Evolutionary conservation across 2,329 filamentous ascomycete species (phyloP).

Genomic region (Sphaerulina vaccinii): DNA sequence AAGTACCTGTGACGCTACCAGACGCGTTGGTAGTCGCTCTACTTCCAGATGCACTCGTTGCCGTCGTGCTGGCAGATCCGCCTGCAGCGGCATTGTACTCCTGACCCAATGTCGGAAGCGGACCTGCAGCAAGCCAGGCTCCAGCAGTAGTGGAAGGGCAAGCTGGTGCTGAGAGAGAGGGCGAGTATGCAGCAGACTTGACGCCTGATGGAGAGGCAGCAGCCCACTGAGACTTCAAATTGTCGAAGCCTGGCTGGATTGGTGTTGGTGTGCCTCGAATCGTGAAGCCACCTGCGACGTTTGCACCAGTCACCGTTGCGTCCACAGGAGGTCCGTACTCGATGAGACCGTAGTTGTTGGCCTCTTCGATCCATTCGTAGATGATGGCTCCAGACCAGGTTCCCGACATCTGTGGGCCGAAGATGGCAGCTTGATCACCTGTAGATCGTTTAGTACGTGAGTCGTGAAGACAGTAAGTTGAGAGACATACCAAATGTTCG

Average conservation of each 20-base stretch:
- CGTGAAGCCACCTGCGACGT: conserved; percentile 61
- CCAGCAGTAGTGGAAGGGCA: conserved; percentile 69
- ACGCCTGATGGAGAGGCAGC: conserved; percentile 69
- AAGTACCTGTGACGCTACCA: background rate
- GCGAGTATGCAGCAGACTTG: conserved; percentile 63
- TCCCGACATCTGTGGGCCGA: conserved; percentile 69
- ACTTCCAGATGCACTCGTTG: conserved; percentile 6
- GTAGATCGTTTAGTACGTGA: background rate
- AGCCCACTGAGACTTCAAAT: conserved; percentile 75
- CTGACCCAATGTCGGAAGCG: conserved; percentile 65
- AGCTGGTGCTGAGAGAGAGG: conserved; percentile 59
- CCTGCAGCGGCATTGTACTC: conserved; percentile 14
- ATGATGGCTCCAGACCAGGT: conserved; percentile 75
- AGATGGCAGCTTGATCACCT: conserved; percentile 71
- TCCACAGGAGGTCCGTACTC: conserved; percentile 66
- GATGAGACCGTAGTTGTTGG: conserved; percentile 77
- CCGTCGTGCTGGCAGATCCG: background rate
- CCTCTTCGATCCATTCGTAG: conserved; percentile 87
- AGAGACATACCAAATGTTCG: conserved; percentile 54
- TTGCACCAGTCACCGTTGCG: conserved; percentile 39
- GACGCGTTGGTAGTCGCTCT: background rate
- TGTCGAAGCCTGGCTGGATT: conserved; percentile 72
- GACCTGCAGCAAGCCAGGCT: conserved; percentile 70
- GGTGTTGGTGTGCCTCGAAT: conserved; percentile 72
- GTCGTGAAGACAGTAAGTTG: background rate